Evolutionary conservation across 2,329 filamentous ascomycete genomes (phyloP).

Genomic region (Phialocephala sp.): DNA sequence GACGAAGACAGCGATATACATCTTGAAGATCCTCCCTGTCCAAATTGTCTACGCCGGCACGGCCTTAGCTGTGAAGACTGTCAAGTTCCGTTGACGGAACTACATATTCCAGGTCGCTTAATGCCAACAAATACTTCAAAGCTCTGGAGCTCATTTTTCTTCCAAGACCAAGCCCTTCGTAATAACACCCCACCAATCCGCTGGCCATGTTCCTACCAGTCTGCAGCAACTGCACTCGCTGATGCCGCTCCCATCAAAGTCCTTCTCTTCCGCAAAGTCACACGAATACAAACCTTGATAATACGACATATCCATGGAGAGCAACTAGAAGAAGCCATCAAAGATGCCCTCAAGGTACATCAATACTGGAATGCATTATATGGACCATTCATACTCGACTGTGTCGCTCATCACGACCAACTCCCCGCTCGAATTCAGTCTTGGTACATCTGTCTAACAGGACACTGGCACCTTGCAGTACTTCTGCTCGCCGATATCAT

Average conservation of each 20-base stretch:
- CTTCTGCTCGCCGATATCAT: conserved; percentile 61
- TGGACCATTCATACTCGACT: conserved; percentile 57
- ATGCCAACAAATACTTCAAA: neutral
- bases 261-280: conserved; percentile 60
- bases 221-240: conserved; percentile 54
- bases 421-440: conserved; percentile 61
- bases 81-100: no score
- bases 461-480: conserved; percentile 63
- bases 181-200: conserved; percentile 2
- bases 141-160: neutral
- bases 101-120: neutral
- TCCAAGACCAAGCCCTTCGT: neutral
- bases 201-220: conserved; percentile 62
- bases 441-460: conserved; percentile 63
- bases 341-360: conserved; percentile 55
- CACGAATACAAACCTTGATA: conserved; percentile 59
- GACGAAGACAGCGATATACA: conserved; percentile 51
- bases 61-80: no score
- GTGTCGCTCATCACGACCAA: conserved; percentile 54
- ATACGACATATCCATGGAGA: conserved; percentile 47
- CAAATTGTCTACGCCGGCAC: no score
- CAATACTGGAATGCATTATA: conserved; percentile 61
- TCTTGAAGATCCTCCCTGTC: neutral
- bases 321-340: conserved; percentile 55
- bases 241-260: conserved; percentile 64